These are phyloP conservation scores for Fraxinus platypoda DNA, from an alignment of 305 asterid genomes.

Conservation along the genomic window DNA sequence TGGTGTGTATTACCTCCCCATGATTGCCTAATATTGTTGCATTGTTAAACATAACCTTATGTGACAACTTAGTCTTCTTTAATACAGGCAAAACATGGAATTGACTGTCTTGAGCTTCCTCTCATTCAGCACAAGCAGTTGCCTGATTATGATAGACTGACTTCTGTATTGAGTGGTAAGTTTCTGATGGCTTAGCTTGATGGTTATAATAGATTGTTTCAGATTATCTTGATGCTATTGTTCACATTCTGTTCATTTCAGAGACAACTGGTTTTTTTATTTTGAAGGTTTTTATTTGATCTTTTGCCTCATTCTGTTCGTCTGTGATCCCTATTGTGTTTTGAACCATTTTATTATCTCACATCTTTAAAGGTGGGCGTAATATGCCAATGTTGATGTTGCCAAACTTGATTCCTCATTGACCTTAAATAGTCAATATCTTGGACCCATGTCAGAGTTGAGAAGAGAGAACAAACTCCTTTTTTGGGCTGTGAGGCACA, in stretches of 20 bases:
- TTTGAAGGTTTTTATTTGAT: not conserved
- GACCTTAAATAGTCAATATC: not conserved
- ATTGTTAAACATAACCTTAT: not conserved
- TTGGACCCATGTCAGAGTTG: not conserved
- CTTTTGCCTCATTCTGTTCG: not conserved
- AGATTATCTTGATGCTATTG: not conserved
- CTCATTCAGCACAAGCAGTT: constrained; percentile 65
- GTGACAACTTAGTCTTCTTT: not conserved
- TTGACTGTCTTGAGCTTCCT: constrained; percentile 74
- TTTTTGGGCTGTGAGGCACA: not conserved
- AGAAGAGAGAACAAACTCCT: not conserved
- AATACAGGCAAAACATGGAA: constrained; percentile 56
- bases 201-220: not conserved
- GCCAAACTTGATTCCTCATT: not conserved
- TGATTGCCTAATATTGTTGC: not conserved
- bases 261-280: not conserved
- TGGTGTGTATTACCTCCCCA: not conserved
- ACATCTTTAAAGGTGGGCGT: not conserved
- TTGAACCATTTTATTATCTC: not conserved
- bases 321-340: not conserved
- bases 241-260: not conserved
- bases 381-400: not conserved
- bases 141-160: constrained; percentile 57
- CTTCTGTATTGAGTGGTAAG: constrained; percentile 54
- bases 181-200: constrained; percentile 17